A percentile compares a stretch with the other conserved stretches of the same genome.
Conservation (phyloP, 805 yeast species). For the Clavispora phyllophila region DNA sequence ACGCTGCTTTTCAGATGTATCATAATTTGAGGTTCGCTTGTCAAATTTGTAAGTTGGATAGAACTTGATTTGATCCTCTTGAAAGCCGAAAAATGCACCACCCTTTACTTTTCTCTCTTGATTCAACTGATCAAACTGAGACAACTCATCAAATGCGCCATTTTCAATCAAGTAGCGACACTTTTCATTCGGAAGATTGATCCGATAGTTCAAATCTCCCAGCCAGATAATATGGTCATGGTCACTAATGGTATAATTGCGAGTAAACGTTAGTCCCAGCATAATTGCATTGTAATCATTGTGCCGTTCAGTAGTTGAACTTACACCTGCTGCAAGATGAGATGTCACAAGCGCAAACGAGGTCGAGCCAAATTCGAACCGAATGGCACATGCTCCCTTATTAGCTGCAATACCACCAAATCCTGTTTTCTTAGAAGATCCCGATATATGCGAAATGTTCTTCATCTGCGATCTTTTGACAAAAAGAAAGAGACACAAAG, state of each 20-base stretch:
- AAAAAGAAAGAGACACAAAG: slow-evolving; percentile 59
- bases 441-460: slow-evolving; percentile 76
- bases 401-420: slow-evolving; percentile 96
- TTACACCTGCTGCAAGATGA: slow-evolving; percentile 90
- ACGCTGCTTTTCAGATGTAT: slow-evolving; percentile 86
- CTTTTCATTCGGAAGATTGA: slow-evolving; percentile 65
- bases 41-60: slow-evolving; percentile 92
- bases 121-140: slow-evolving; percentile 73
- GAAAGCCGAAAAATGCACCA: slow-evolving; percentile 68
- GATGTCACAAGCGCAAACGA: slow-evolving; percentile 78
- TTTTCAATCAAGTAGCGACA: slow-evolving; percentile 53
- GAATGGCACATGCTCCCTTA: slow-evolving; percentile 92
- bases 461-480: slow-evolving; percentile 41
- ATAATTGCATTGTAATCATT: slow-evolving; percentile 74
- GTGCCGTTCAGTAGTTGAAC: slow-evolving; percentile 77
- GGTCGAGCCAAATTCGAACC: slow-evolving; percentile 77
- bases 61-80: slow-evolving; percentile 72
- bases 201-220: slow-evolving; percentile 90
- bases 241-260: slow-evolving; percentile 71
- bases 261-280: slow-evolving; percentile 70
- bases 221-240: slow-evolving; percentile 90
- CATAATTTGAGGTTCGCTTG: slow-evolving; percentile 74
- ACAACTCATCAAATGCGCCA: slow-evolving; percentile 45
- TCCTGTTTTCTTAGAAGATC: slow-evolving; percentile 93
- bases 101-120: slow-evolving; percentile 54